Evolutionary conservation across 805 yeast genomes (phyloP), one percentile per base, ranked within the genome.

Genomic region (Metschnikowia santaceciliae): DNA sequence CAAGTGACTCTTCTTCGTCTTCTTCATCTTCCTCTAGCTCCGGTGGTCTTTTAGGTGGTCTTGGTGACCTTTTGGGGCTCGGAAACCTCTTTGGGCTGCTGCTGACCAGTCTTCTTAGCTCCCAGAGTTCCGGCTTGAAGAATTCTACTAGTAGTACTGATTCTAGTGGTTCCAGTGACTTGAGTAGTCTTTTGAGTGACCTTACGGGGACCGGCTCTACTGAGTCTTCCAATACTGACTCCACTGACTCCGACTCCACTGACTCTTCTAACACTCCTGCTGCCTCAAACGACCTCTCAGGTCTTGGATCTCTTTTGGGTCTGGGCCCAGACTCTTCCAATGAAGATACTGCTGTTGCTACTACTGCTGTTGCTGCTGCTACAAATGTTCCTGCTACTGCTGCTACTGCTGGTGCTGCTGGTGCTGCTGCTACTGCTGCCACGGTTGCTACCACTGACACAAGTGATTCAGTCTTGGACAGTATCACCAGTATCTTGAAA

Each of bases 401-500:
- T 33, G 35, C 50, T 10, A 40, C 41, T 14, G 40, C 14, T 44
- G 8, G 30, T 17, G 36, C 39, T 7, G 26, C 50, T 26, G 20
- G 44, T 13, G 30, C 38, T 19, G 32, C 56, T 34, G 30, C 59
- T 35, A 19, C 54, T 22, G 49, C 55, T 40, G 22, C 54, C n/a
- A 39, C 53, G 33, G 38, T 53, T 19, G 19, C 51, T 30, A 6
- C 55, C 22, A 33, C 60, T 30, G 36, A 50, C 22, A 30, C 59
- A 33, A 30, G 47, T 32, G 23, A 42, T 20, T 57, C 58, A 41
- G 43, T 57, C 61, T 2, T 45, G 55, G 22, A 34, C 55, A 20
- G 32, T 54, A 6, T n/a, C 47, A 14, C 17, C 51, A 38, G 49
- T 14, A 42, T 56, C 17, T 54, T 54, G 26, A 51, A 51, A 33